Evolutionary conservation across 345 rosid genomes (phyloP).

Genomic region (Sisymbrium irio): DNA sequence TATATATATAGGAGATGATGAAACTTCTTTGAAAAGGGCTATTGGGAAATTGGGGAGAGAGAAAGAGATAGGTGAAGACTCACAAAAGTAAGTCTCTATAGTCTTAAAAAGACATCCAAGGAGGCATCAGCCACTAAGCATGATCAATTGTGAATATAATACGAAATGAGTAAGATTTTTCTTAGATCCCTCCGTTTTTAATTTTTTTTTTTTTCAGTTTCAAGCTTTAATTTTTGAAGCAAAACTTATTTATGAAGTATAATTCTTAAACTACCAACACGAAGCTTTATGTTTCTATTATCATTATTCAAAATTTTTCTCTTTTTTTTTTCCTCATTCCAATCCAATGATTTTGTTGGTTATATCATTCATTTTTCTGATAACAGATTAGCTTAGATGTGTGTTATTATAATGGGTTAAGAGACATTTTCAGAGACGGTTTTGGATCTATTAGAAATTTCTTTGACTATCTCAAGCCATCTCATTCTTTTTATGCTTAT

Average conservation of each 20-base stretch:
- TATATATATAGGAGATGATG: conserved; percentile 32
- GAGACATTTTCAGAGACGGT: conserved; percentile 6
- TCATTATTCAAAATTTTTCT: not conserved
- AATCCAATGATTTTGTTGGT: not conserved
- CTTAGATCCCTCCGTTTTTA: not conserved
- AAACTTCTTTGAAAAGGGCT: conserved; percentile 32
- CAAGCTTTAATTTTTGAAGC: not conserved
- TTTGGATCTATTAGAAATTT: conserved; percentile 22
- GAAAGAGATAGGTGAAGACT: conserved; percentile 34
- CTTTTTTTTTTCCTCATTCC: not conserved
- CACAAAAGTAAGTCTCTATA: conserved; percentile 27
- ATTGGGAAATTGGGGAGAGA: conserved; percentile 16
- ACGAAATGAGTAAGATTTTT: conserved; percentile 13
- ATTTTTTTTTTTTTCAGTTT: not conserved
- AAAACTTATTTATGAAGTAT: not conserved
- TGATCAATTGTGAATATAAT: conserved; percentile 1
- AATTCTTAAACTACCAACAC: not conserved
- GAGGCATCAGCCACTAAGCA: conserved; percentile 3
- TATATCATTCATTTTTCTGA: not conserved
- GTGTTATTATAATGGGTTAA: conserved; percentile 5
- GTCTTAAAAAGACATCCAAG: conserved; percentile 29
- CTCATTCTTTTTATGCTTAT: conserved; percentile 5
- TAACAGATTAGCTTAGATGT: conserved; percentile 3
- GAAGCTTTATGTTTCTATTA: not conserved
- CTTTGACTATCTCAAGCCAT: conserved; percentile 34